A percentile compares a stretch with the other conserved stretches of the same genome.
These are phyloP conservation scores for Sclerotinia spermophila DNA, from an alignment of 2,329 filamentous ascomycete species.

Conservation along the genomic window DNA sequence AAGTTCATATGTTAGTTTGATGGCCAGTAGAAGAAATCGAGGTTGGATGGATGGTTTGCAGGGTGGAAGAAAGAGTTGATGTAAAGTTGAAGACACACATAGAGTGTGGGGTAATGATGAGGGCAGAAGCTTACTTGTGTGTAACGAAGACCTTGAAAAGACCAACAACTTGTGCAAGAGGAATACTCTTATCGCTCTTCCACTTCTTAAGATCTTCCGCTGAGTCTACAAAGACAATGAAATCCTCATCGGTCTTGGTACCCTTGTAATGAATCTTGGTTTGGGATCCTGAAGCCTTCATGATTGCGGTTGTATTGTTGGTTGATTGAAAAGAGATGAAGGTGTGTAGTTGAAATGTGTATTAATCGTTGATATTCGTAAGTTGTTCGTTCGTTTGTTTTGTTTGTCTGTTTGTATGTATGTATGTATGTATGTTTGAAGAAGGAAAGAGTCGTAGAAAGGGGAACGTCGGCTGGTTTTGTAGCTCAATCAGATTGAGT, in stretches of 20 bases:
- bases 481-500: constrained; percentile 28
- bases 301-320: constrained; percentile 34
- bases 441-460: constrained; percentile 14
- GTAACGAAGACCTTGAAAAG: constrained; percentile 88
- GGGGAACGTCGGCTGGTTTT: constrained; percentile 32
- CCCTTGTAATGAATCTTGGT: constrained; percentile 70
- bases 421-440: constrained; percentile 12
- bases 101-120: background rate
- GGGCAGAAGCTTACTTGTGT: constrained; percentile 65
- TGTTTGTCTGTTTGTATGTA: no score
- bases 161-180: constrained; percentile 80
- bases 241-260: constrained; percentile 60
- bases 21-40: background rate
- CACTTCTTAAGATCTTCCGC: constrained; percentile 69
- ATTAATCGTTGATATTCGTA: constrained; percentile 14
- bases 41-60: background rate
- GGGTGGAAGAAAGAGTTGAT: background rate
- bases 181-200: constrained; percentile 73
- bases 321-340: constrained; percentile 7
- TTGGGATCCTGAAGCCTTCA: constrained; percentile 53
- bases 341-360: constrained; percentile 12
- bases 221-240: constrained; percentile 62
- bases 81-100: background rate
- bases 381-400: constrained; percentile 1
- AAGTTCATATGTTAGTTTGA: background rate